Percentiles rank a stretch among this genome's conserved stretches.
These are phyloP conservation scores for Colletotrichum phormii DNA, from an alignment of 2,329 filamentous ascomycete species.

Conservation along the genomic window DNA sequence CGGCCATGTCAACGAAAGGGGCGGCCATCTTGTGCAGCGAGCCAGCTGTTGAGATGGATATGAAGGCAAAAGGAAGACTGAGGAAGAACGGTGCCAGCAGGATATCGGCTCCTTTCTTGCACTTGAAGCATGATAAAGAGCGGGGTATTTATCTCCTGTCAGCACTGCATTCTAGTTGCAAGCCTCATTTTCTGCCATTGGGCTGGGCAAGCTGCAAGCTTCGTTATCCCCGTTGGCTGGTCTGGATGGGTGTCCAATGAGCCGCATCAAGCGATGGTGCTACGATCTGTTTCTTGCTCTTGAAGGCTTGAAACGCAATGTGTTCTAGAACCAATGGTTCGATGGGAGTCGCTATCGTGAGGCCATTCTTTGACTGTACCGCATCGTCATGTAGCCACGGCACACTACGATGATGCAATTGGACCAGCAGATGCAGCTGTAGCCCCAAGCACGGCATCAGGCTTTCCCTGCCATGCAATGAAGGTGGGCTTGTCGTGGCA, in stretches of 20 bases:
- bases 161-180: slow-evolving; percentile 8
- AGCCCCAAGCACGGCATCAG: background rate
- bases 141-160: slow-evolving; percentile 26
- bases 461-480: background rate
- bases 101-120: background rate
- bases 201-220: background rate
- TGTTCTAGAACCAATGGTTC: background rate
- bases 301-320: background rate
- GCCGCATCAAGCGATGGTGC: slow-evolving; percentile 13
- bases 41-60: background rate
- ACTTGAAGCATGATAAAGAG: slow-evolving; percentile 3
- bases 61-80: background rate
- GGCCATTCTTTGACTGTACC: background rate
- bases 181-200: slow-evolving; percentile 30
- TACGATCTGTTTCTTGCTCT: background rate
- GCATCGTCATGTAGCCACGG: background rate
- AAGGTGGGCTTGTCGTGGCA: background rate
- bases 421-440: background rate
- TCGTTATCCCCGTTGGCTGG: background rate
- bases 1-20: slow-evolving; percentile 4
- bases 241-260: slow-evolving; percentile 7
- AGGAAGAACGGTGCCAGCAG: background rate
- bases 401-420: background rate
- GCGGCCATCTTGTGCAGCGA: background rate
- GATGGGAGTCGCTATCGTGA: background rate